Percentiles rank a stretch among this genome's conserved stretches.
Conservation (phyloP, 768 basidiomycete genomes). For the Boletus coccyginus region DNA sequence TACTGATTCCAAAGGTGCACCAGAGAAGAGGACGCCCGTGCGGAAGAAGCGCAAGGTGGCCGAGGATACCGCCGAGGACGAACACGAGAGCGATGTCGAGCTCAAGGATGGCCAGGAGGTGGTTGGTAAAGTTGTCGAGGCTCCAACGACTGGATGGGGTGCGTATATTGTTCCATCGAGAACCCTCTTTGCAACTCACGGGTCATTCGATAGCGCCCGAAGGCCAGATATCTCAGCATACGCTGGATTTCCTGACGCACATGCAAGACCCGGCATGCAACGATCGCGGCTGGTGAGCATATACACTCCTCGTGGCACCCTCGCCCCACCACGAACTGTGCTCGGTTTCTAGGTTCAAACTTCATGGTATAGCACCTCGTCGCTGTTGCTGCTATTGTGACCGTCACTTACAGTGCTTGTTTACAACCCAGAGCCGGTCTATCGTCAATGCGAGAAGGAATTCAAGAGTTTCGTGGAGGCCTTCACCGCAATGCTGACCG, state of each 20-base stretch:
- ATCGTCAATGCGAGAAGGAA: constrained; percentile 72
- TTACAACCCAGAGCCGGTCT: constrained; percentile 20
- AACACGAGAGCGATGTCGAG: constrained; percentile 40
- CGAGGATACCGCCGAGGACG: constrained; percentile 15
- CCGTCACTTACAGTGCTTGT: background rate
- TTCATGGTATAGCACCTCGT: constrained; percentile 51
- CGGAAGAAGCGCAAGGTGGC: constrained; percentile 26
- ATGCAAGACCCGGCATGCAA: constrained; percentile 76
- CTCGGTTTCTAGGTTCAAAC: constrained; percentile 65
- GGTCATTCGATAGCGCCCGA: constrained; percentile 58
- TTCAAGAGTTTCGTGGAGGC: constrained; percentile 82
- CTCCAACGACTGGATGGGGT: constrained; percentile 84
- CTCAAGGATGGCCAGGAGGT: constrained; percentile 65
- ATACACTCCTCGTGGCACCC: background rate
- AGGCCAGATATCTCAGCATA: constrained; percentile 84
- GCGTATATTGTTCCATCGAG: background rate
- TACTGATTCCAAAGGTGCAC: constrained; percentile 12
- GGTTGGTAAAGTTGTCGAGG: constrained; percentile 74
- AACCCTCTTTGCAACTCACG: background rate
- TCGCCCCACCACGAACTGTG: background rate
- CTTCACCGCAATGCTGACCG: constrained; percentile 64
- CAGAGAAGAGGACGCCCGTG: constrained; percentile 12
- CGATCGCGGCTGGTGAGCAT: constrained; percentile 73
- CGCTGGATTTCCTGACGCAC: constrained; percentile 69
- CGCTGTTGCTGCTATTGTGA: background rate